Conservation (phyloP, 495 filamentous ascomycete species). For the Lophiotrema nucula region DNA sequence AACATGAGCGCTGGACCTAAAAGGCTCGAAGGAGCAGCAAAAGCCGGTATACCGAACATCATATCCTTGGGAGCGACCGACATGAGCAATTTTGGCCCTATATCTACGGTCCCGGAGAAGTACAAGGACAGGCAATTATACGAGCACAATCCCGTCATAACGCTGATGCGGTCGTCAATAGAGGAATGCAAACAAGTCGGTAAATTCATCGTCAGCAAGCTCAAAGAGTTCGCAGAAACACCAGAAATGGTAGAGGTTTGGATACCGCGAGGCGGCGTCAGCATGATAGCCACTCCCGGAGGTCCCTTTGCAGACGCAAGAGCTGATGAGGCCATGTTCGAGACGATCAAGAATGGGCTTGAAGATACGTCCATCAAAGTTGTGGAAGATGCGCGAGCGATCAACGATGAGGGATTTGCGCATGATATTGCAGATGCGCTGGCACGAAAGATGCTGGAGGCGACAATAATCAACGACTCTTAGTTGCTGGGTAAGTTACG, state of each 20-base stretch:
- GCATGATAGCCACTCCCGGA: constrained; percentile 34
- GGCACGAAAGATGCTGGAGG: background rate
- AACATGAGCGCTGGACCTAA: constrained; percentile 55
- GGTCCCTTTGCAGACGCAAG: constrained; percentile 46
- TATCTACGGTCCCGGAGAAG: constrained; percentile 51
- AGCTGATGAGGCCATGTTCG: constrained; percentile 47
- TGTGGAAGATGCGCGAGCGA: constrained; percentile 38
- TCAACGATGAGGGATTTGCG: constrained; percentile 52
- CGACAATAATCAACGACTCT: no score
- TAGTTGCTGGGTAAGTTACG: no score
- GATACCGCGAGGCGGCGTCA: constrained; percentile 56
- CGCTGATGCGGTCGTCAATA: constrained; percentile 58
- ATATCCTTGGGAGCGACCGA: constrained; percentile 65
- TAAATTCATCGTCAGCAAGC: constrained; percentile 51
- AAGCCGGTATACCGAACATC: constrained; percentile 58
- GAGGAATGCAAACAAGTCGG: constrained; percentile 57
- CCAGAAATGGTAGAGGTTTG: constrained; percentile 51
- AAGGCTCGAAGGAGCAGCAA: constrained; percentile 55
- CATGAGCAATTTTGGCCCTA: constrained; percentile 67
- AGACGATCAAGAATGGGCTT: constrained; percentile 33
- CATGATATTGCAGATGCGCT: constrained; percentile 42
- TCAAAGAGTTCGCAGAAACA: constrained; percentile 41
- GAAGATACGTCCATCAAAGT: constrained; percentile 43
- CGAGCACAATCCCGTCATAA: constrained; percentile 65
- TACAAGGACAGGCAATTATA: constrained; percentile 50